phyloP scores from a whole-genome alignment of 139 green algal species.

The Zygnema circumcarinatum region DNA sequence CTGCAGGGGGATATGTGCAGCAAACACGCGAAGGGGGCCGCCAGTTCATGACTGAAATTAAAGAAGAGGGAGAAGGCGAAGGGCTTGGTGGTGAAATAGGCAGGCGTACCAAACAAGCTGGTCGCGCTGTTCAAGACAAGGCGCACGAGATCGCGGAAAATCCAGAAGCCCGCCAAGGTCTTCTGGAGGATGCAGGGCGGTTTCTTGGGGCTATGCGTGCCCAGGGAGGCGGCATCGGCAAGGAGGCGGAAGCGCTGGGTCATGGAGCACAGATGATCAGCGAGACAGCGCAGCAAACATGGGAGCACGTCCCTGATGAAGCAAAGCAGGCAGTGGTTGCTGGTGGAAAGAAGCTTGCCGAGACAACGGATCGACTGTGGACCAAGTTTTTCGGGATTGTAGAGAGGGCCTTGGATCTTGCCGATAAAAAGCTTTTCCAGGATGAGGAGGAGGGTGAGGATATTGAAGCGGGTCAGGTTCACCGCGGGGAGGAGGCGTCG shows the following conservation, averaged over 20 bases:
- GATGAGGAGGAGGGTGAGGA: not conserved
- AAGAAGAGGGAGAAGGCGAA: not conserved
- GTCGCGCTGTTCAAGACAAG: not conserved
- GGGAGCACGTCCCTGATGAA: not conserved
- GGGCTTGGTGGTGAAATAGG: not conserved
- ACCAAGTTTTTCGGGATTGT: not conserved
- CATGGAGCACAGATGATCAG: not conserved
- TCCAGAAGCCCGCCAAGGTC: not conserved
- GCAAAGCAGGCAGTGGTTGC: not conserved
- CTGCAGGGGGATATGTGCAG: too few species aligned
- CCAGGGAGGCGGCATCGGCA: not conserved
- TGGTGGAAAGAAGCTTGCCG: not conserved
- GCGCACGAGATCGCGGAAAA: not conserved
- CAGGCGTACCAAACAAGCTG: not conserved
- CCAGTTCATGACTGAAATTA: not conserved
- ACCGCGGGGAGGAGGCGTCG: not conserved
- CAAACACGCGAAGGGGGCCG: not conserved
- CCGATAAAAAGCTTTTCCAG: not conserved
- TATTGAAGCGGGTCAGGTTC: not conserved
- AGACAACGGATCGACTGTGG: not conserved
- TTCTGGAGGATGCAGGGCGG: not conserved
- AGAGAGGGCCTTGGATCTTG: not conserved
- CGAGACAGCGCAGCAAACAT: not conserved
- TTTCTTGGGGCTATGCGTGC: not conserved
- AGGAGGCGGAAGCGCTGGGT: not conserved